These are phyloP conservation scores for Leccinum pseudoinsigne DNA, from an alignment of 1,284 basidiomycete species.

Conservation along the genomic window DNA sequence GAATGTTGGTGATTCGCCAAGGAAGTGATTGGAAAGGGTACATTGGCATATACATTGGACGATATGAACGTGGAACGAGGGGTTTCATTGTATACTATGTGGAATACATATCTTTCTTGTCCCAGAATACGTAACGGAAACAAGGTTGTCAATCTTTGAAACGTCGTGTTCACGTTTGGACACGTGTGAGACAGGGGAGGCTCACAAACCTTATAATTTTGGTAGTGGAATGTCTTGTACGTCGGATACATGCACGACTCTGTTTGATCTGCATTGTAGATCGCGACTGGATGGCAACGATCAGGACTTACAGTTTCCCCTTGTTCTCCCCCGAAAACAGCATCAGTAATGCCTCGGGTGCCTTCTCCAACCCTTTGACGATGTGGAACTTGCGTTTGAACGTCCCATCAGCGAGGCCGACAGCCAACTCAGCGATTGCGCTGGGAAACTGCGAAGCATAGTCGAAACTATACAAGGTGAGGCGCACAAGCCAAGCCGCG, in stretches of 20 bases:
- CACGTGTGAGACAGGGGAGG: not conserved
- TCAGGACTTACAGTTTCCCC: conserved; percentile 71
- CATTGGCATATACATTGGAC: not conserved
- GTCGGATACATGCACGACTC: conserved; percentile 51
- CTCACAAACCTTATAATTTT: conserved; percentile 29
- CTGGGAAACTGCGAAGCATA: conserved; percentile 57
- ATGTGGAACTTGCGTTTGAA: conserved; percentile 83
- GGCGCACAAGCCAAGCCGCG: not conserved
- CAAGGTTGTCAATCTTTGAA: not conserved
- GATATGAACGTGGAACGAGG: not conserved
- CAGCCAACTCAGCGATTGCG: conserved; percentile 55
- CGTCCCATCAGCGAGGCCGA: conserved; percentile 64
- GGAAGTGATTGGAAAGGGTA: conserved; percentile 8
- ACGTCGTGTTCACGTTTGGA: not conserved
- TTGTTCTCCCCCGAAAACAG: conserved; percentile 81
- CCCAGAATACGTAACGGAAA: not conserved
- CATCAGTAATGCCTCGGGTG: conserved; percentile 65
- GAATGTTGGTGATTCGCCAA: not conserved
- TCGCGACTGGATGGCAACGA: not conserved
- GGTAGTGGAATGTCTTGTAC: conserved; percentile 24
- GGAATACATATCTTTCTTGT: conserved; percentile 18
- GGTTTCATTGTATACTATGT: conserved; percentile 8
- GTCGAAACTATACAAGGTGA: conserved; percentile 50
- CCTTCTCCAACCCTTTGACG: conserved; percentile 72
- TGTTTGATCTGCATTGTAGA: conserved; percentile 22